phyloP scores from a whole-genome alignment of 352 stramenopile genomes.

The Phytophthora quininea region DNA sequence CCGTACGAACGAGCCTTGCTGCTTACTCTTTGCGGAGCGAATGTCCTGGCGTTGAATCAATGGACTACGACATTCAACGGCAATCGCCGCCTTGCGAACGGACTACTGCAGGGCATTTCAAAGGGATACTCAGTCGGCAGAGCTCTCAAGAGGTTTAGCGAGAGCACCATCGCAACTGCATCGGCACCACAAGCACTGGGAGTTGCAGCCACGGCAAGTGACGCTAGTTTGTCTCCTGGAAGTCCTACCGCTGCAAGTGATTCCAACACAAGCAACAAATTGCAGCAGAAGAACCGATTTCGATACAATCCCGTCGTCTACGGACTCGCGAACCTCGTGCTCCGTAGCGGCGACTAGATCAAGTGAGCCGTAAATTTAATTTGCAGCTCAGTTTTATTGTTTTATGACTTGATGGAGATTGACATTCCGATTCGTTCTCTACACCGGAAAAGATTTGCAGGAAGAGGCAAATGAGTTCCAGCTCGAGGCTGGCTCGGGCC shows the following conservation, averaged over 20 bases:
- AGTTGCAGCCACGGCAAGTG: not conserved
- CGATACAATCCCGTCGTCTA: constrained; percentile 77
- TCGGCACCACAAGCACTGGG: constrained; percentile 5
- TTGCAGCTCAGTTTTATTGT: not conserved
- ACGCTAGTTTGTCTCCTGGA: not conserved
- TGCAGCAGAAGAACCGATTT: constrained; percentile 73
- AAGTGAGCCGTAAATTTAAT: not conserved
- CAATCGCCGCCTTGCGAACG: constrained; percentile 67
- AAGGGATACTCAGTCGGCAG: constrained; percentile 67
- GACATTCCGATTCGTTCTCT: too few species aligned
- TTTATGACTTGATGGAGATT: too few species aligned
- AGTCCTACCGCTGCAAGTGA: constrained; percentile 3
- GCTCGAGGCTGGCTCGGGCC: too few species aligned
- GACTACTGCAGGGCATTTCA: constrained; percentile 51
- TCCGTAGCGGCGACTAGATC: constrained; percentile 49
- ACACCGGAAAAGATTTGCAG: too few species aligned
- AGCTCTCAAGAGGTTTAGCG: constrained; percentile 59
- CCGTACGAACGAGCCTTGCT: constrained; percentile 68
- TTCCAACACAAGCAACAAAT: constrained; percentile 9
- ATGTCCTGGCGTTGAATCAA: constrained; percentile 79
- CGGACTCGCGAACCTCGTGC: constrained; percentile 58
- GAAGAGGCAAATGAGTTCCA: too few species aligned
- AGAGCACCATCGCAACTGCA: constrained; percentile 30
- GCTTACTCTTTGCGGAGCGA: constrained; percentile 79
- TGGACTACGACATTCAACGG: constrained; percentile 81